These are phyloP conservation scores for Verticillium tricorpus DNA, from an alignment of 2,329 filamentous ascomycete genomes.

Conservation along the genomic window DNA sequence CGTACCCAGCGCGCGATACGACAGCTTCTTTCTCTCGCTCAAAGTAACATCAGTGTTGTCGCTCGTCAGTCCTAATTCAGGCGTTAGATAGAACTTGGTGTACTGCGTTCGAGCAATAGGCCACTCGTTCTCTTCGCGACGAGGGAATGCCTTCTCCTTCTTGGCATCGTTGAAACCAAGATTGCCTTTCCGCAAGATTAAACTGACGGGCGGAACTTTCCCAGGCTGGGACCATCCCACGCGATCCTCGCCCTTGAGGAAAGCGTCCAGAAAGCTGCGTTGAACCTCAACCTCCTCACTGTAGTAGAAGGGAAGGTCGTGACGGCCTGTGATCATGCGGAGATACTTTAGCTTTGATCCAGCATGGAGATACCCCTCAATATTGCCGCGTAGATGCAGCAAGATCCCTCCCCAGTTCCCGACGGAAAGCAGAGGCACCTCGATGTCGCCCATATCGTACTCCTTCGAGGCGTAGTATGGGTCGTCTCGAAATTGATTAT, in stretches of 20 bases:
- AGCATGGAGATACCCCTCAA: slow-evolving; percentile 59
- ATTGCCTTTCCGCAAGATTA: slow-evolving; percentile 61
- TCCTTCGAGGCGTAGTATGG: slow-evolving; percentile 62
- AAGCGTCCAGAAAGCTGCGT: slow-evolving; percentile 63
- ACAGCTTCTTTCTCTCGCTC: slow-evolving; percentile 33
- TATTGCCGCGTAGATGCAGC: slow-evolving; percentile 64
- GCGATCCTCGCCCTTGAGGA: slow-evolving; percentile 62
- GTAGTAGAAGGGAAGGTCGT: slow-evolving; percentile 71
- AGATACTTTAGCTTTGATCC: slow-evolving; percentile 66
- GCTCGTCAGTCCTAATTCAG: slow-evolving; percentile 34
- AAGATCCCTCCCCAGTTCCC: slow-evolving; percentile 70
- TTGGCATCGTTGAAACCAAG: slow-evolving; percentile 62
- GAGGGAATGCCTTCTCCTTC: slow-evolving; percentile 50
- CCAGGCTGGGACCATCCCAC: slow-evolving; percentile 56
- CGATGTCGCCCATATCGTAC: slow-evolving; percentile 59
- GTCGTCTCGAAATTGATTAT: slow-evolving; percentile 56
- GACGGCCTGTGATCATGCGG: slow-evolving; percentile 64
- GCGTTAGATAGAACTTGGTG: slow-evolving; percentile 54
- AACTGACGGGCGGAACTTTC: slow-evolving; percentile 53
- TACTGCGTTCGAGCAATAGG: slow-evolving; percentile 63
- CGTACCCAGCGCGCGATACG: slow-evolving; percentile 56
- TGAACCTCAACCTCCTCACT: slow-evolving; percentile 64
- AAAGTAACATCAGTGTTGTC: slow-evolving; percentile 15
- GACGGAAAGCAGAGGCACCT: slow-evolving; percentile 62
- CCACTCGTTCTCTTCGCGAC: slow-evolving; percentile 59